These are phyloP conservation scores for Penicillium daleae DNA, from an alignment of 495 filamentous ascomycete species.

Conservation along the genomic window DNA sequence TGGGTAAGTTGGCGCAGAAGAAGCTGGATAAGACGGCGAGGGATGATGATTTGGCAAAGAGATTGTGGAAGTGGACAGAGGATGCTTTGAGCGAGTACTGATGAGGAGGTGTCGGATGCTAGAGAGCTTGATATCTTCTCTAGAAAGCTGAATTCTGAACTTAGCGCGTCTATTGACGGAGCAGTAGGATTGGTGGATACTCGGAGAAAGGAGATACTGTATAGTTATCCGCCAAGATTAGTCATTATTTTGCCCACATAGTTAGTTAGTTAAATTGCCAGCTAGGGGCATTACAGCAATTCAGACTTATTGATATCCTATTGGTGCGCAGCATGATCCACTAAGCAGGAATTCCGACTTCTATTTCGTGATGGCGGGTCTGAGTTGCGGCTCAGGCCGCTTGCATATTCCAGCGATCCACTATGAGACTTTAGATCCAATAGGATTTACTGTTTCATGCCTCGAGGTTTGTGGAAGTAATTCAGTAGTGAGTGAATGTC, in stretches of 20 bases:
- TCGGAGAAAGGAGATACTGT: too few species aligned
- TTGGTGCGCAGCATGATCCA: too few species aligned
- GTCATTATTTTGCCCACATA: too few species aligned
- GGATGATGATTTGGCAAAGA: conserved; percentile 50
- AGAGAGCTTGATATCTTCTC: background rate
- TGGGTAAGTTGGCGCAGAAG: conserved; percentile 39
- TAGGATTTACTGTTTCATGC: background rate
- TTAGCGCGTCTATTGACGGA: background rate
- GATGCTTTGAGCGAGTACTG: conserved; percentile 20
- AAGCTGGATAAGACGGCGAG: conserved; percentile 22
- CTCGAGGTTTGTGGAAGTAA: background rate
- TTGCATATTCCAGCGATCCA: background rate
- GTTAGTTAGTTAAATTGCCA: too few species aligned
- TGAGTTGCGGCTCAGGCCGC: too few species aligned
- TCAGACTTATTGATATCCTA: too few species aligned
- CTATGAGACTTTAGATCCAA: background rate
- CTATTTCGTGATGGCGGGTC: too few species aligned
- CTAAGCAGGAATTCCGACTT: too few species aligned
- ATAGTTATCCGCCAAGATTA: too few species aligned
- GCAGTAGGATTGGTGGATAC: too few species aligned
- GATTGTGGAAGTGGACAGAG: conserved; percentile 61
- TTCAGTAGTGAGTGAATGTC: background rate
- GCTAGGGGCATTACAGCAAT: too few species aligned
- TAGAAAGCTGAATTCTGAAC: background rate
- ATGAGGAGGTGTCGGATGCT: background rate